Evolutionary conservation across 371 early-diverging fungal species (phyloP).

Genomic region (Caulochytrium protostelioides): DNA sequence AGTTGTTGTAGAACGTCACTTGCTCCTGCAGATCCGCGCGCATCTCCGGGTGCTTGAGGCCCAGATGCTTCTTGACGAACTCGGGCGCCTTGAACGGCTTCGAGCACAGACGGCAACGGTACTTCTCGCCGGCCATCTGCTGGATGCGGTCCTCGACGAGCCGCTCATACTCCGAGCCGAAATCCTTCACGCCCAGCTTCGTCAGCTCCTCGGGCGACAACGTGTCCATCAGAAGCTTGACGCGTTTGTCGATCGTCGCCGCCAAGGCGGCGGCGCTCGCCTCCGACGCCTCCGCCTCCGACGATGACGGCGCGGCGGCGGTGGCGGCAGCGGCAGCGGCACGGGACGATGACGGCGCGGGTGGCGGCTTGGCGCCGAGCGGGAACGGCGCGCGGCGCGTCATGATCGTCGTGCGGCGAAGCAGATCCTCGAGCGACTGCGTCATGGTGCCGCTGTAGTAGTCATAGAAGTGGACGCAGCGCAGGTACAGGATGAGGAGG

Average conservation of each 20-base stretch:
- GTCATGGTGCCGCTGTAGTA: conserved; percentile 74
- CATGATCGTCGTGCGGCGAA: conserved; percentile 18
- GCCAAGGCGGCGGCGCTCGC: no score
- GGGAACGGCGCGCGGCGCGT: conserved; percentile 3
- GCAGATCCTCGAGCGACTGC: conserved; percentile 58
- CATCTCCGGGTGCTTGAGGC: conserved; percentile 59
- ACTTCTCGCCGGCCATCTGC: conserved; percentile 22
- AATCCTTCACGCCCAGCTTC: conserved; percentile 48
- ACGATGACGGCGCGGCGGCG: no score
- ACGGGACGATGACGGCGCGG: neutral
- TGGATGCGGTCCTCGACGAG: conserved; percentile 2
- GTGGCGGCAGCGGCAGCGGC: neutral
- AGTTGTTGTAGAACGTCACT: conserved; percentile 60
- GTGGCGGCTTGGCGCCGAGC: neutral
- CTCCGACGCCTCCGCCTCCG: no score
- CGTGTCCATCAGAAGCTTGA: conserved; percentile 11
- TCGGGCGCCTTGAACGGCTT: conserved; percentile 86
- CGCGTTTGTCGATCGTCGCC: conserved; percentile 17
- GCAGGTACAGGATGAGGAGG: conserved; percentile 56
- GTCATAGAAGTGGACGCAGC: conserved; percentile 78
- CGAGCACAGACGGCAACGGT: conserved; percentile 65
- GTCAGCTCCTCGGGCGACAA: conserved; percentile 41
- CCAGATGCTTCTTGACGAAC: conserved; percentile 81
- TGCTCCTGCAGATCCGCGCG: conserved; percentile 34
- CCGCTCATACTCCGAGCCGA: conserved; percentile 37